Conservation (phyloP, 176 grass and related monocot genomes). For the Aegilops longissima region DNA sequence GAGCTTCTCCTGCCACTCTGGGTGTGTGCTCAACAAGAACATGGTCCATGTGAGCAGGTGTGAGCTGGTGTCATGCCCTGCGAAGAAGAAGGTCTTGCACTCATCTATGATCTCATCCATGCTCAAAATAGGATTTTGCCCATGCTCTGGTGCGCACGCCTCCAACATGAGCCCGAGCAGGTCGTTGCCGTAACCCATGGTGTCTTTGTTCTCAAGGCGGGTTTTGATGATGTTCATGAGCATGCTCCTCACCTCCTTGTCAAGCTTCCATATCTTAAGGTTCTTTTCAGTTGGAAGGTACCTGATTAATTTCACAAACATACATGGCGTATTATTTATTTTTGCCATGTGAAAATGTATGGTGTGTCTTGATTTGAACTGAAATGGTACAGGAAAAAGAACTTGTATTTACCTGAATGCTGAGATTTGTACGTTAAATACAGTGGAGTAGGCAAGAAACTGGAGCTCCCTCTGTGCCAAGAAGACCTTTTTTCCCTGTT, state of each 20-base stretch:
- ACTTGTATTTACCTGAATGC: not conserved
- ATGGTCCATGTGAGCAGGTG: constrained; percentile 49
- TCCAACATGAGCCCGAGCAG: constrained; percentile 43
- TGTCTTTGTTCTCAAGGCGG: not conserved
- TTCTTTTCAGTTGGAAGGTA: constrained; percentile 32
- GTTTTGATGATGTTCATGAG: constrained; percentile 26
- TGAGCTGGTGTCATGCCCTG: constrained; percentile 54
- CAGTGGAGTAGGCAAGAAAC: constrained; percentile 33
- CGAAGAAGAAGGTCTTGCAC: constrained; percentile 69
- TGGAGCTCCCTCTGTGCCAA: constrained; percentile 45
- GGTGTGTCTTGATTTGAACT: not conserved
- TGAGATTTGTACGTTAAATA: constrained; percentile 17
- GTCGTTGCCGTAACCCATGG: constrained; percentile 21
- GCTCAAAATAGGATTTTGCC: constrained; percentile 17
- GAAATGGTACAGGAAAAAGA: not conserved
- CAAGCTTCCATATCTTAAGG: constrained; percentile 7
- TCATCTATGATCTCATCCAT: constrained; percentile 62
- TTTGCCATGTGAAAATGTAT: not conserved
- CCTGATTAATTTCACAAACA: not conserved
- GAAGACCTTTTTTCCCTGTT: constrained; percentile 46
- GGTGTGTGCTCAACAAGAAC: constrained; percentile 50
- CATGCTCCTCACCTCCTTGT: constrained; percentile 22
- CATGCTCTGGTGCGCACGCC: not conserved
- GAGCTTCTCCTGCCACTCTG: constrained; percentile 47
- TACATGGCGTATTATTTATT: not conserved